A percentile compares a stretch with the other conserved stretches of the same genome.
These are phyloP conservation scores for Lecanoromycetidae sp. DNA, from an alignment of 2,329 filamentous ascomycete species.

Conservation along the genomic window DNA sequence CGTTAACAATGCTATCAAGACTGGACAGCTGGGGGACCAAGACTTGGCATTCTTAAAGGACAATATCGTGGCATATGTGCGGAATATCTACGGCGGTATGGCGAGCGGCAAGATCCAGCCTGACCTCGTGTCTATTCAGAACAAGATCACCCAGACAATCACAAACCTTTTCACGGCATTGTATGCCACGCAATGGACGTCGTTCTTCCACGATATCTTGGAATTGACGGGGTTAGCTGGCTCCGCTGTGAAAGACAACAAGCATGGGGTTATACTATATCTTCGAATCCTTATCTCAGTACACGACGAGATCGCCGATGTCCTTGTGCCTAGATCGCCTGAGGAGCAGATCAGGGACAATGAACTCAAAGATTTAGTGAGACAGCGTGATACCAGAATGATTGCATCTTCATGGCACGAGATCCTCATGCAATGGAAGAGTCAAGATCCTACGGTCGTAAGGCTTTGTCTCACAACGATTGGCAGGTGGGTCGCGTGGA, in stretches of 20 bases:
- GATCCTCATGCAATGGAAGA: conserved; percentile 66
- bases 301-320: conserved; percentile 94
- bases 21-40: conserved; percentile 59
- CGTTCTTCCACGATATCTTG: conserved; percentile 83
- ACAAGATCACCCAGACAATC: conserved; percentile 91
- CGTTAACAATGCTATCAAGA: conserved; percentile 81
- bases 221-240: conserved; percentile 55
- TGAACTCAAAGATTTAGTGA: conserved; percentile 79
- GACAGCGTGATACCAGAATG: conserved; percentile 75
- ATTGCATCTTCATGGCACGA: conserved; percentile 86
- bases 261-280: conserved; percentile 69
- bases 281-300: conserved; percentile 78
- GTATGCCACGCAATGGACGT: conserved; percentile 76
- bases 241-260: conserved; percentile 53
- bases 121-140: conserved; percentile 72
- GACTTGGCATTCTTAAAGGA: conserved; percentile 68
- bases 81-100: conserved; percentile 55
- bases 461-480: conserved; percentile 87
- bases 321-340: conserved; percentile 65
- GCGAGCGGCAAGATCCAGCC: conserved; percentile 40
- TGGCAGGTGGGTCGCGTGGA: conserved; percentile 97
- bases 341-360: conserved; percentile 76
- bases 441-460: conserved; percentile 57
- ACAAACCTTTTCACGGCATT: conserved; percentile 85
- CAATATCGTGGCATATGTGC: conserved; percentile 68